phyloP scores from a whole-genome alignment of 371 early-diverging fungal species.

The Entomophthora muscae region DNA sequence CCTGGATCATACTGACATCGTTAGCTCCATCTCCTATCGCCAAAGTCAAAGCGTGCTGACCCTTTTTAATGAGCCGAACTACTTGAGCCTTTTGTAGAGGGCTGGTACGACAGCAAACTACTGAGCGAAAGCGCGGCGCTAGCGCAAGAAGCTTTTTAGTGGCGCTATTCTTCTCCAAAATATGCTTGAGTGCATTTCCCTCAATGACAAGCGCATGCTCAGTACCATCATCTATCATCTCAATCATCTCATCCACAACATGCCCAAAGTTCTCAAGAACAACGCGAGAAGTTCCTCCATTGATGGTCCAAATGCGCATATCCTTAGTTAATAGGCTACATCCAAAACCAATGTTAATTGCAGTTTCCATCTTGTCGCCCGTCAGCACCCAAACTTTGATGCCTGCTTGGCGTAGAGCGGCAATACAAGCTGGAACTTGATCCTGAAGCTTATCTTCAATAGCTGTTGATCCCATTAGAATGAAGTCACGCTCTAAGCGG shows the following conservation, averaged over 20 bases:
- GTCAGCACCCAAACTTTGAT: slow-evolving; percentile 99
- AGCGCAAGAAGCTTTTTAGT: slow-evolving; percentile 45
- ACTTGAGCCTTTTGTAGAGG: slow-evolving; percentile 96
- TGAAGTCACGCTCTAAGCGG: slow-evolving; percentile 58
- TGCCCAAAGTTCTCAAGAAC: slow-evolving; percentile 18
- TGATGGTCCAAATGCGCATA: slow-evolving; percentile 51
- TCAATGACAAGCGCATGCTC: slow-evolving; percentile 65
- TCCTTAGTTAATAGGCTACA: slow-evolving; percentile 55
- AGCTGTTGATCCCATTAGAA: slow-evolving; percentile 84
- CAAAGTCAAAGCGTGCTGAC: slow-evolving; percentile 48
- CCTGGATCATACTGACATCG: slow-evolving; percentile 87
- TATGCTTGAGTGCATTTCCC: slow-evolving; percentile 64
- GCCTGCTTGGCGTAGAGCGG: slow-evolving; percentile 65
- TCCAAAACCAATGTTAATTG: slow-evolving; percentile 93
- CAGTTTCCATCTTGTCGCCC: slow-evolving; percentile 98
- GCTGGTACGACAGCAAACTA: slow-evolving; percentile 85
- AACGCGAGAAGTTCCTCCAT: slow-evolving; percentile 12
- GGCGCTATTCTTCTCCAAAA: slow-evolving; percentile 41
- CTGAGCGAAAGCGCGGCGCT: slow-evolving; percentile 66
- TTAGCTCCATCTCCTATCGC: slow-evolving; percentile 98
- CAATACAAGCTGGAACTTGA: slow-evolving; percentile 84
- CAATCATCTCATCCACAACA: slow-evolving; percentile 12
- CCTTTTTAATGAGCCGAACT: slow-evolving; percentile 73
- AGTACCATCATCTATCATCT: not conserved
- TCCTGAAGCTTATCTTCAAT: slow-evolving; percentile 98